Percentiles rank a stretch among this genome's conserved stretches.
phyloP scores from a whole-genome alignment of 345 rosid species.

The thale cress (Arabidopsis thaliana) region TAIR10.1 NC_003074.8:16080001-16080500 shows the following conservation, averaged over 20 bases:
- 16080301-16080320: too few species aligned
- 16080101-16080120: slow-evolving; percentile 53
- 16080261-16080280: too few species aligned
- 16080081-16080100: slow-evolving; percentile 27
- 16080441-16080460: slow-evolving; percentile 10
- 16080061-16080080: slow-evolving; percentile 8
- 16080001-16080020: slow-evolving; percentile 5
- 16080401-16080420: neutral
- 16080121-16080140: slow-evolving; percentile 62
- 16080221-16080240: neutral
- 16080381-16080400: too few species aligned
- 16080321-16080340: too few species aligned
- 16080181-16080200: slow-evolving; percentile 48
- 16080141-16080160: slow-evolving; percentile 53
- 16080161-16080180: slow-evolving; percentile 47
- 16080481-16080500: neutral
- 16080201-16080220: slow-evolving; percentile 40
- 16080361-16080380: too few species aligned
- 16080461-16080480: neutral
- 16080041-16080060: slow-evolving; percentile 22
- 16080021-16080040: slow-evolving; percentile 14
- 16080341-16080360: too few species aligned
- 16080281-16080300: too few species aligned
- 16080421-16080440: neutral
- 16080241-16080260: too few species aligned